These are phyloP conservation scores for Penicillium sp. DNA, from an alignment of 2,329 filamentous ascomycete genomes.

Conservation along the genomic window DNA sequence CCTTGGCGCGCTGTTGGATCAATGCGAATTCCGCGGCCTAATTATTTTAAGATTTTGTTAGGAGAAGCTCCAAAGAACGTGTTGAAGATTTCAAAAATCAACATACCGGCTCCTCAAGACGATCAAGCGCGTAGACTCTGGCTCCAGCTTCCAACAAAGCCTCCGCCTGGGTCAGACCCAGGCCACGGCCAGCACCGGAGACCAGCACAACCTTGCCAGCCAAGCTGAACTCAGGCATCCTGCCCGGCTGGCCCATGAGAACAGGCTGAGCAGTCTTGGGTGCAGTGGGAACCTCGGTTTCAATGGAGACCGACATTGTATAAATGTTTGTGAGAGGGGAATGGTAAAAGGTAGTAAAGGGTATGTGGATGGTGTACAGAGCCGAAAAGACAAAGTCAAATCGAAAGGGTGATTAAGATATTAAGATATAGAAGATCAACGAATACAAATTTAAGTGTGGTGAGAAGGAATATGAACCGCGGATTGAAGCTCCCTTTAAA, in stretches of 20 bases:
- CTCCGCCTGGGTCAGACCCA: constrained; percentile 73
- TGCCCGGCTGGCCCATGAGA: constrained; percentile 33
- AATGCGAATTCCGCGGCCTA: constrained; percentile 60
- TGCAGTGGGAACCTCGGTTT: constrained; percentile 29
- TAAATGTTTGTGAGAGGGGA: background rate
- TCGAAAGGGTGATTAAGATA: constrained; percentile 3
- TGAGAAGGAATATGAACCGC: background rate
- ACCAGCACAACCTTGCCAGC: constrained; percentile 69
- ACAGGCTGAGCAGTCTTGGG: constrained; percentile 30
- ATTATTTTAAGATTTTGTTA: background rate
- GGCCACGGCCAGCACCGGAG: constrained; percentile 68
- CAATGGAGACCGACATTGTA: constrained; percentile 37
- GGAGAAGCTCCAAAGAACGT: background rate
- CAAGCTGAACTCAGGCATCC: constrained; percentile 73
- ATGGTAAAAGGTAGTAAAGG: background rate
- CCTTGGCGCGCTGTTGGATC: constrained; percentile 63
- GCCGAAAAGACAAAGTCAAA: background rate
- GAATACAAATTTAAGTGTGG: background rate
- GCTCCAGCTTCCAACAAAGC: constrained; percentile 74
- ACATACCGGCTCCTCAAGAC: constrained; percentile 41
- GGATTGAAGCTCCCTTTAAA: constrained; percentile 7
- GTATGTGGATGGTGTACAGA: background rate
- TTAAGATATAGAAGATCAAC: background rate
- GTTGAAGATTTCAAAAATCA: background rate
- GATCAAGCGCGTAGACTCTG: constrained; percentile 50